Base-by-base conservation (phyloP, 2,329 filamentous ascomycete species). In the Xylariaceae sp. region DNA sequence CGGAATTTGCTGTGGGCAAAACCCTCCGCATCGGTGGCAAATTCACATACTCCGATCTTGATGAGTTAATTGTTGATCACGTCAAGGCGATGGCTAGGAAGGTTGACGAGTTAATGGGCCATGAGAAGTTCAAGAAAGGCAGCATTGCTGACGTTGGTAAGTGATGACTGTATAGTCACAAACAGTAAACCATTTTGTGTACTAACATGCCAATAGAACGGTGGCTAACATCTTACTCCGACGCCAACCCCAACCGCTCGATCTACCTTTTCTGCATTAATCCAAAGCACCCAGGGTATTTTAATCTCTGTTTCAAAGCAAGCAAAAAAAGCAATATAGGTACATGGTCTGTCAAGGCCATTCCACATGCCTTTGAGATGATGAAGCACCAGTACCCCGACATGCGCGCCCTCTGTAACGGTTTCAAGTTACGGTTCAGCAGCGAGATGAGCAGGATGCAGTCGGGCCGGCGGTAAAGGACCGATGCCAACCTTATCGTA, bases 21-120 rank as follows among this genome's bases (percentile, higher is more conserved):
- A 83, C 85, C 32, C 76, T 98, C 40, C 87, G 87, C 50, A 87
- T 98, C 40, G 86, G 83, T 26, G 87, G 87, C 54, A 91, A 90
- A 63, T 90, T 89, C 66, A 91, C 81, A 7, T 98, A 98, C 70
- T 89, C 82, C 46, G 93, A 98, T 83, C 73, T 98, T 47, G 93
- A 98, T 67, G 93, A 98, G 64, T 67, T 98, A 69, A 97, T 98
- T 53, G 90, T 95, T 60, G 87, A 93, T 59, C 93, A 98, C 62
- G 88, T 98, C 61, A 93, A 95, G 70, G 88, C 90, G 39, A 98
- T 97, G 93, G 87, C 89, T 15, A 87, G 85, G 66, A 98, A 98
- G 74, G 91, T 97, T 38, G 89, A 95, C 52, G 91, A 98, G 72
- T 83, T 98, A 73, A 93, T 89, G 75, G 80, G 85, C 51, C 85